Conservation (phyloP, 352 stramenopile species). For the Ophiocytium majus region DNA sequence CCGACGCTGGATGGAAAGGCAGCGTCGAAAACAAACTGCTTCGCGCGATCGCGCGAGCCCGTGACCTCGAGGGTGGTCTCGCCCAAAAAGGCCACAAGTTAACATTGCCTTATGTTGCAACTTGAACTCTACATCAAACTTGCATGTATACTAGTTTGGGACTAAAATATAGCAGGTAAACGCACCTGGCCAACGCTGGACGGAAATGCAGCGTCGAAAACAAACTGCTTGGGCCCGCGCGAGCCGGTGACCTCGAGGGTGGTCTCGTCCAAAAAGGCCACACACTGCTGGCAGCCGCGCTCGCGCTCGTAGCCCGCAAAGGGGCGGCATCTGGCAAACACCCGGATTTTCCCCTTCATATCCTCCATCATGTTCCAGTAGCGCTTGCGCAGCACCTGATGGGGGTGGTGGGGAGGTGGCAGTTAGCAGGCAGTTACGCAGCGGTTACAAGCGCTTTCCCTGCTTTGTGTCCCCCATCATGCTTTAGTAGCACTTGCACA, state of each 20-base stretch:
- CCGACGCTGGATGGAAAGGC: slow-evolving; percentile 73
- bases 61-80: slow-evolving; percentile 74
- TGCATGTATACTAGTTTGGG: too few relatives aligned
- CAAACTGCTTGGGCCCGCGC: slow-evolving; percentile 76
- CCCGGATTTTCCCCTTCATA: slow-evolving; percentile 90
- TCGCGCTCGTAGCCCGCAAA: slow-evolving; percentile 80
- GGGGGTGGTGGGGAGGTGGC: too few relatives aligned
- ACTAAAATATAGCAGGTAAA: too few relatives aligned
- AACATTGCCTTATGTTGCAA: too few relatives aligned
- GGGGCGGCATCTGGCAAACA: slow-evolving; percentile 81
- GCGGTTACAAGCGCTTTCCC: slow-evolving; percentile 91
- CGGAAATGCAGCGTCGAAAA: slow-evolving; percentile 83
- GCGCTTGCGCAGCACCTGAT: slow-evolving; percentile 76
- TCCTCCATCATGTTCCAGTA: slow-evolving; percentile 93
- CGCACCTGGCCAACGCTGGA: slow-evolving; percentile 63
- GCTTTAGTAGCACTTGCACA: slow-evolving; percentile 92
- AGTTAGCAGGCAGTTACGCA: too few relatives aligned
- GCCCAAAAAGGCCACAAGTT: slow-evolving; percentile 60
- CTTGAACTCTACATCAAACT: too few relatives aligned
- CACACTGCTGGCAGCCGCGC: slow-evolving; percentile 64
- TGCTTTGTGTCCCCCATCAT: slow-evolving; percentile 92
- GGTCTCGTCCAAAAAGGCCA: slow-evolving; percentile 62
- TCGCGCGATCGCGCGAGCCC: slow-evolving; percentile 69
- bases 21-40: slow-evolving; percentile 81
- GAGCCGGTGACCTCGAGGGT: slow-evolving; percentile 75